Base-by-base conservation (phyloP, 768 basidiomycete species). In the Clitopilus passeckerianus region DNA sequence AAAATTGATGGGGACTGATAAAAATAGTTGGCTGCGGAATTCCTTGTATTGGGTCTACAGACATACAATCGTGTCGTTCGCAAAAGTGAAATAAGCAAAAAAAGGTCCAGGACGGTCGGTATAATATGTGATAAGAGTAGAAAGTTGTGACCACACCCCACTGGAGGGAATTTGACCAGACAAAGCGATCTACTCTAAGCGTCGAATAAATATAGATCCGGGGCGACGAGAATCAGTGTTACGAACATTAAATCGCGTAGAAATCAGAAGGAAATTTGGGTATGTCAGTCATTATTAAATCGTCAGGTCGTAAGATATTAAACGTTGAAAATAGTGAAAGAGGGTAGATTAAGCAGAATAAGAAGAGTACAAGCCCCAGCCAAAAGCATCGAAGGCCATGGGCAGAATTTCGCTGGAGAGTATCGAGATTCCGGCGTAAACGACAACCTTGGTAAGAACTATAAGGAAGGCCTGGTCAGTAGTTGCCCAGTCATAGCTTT, bases 361-460 rank as follows among this genome's bases (percentile, higher is more conserved):
- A 10, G 46, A 77, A 3, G 74, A 75, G 15, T 70, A 72, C 18
- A 87, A 77, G 22, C 90, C 90, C 86, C 85, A 89, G 1, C 86
- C 89, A 6, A 90, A 64, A 1, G 82, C 56, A 64, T 89, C 85
- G 64, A 91, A 93, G 65, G 84, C 69, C 12, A 87, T 73, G 0
- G 93, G 93, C 33, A 88, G 75, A 0, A 76, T 71, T 63, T 89
- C 85, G 14, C 75, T 71, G 1, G 87, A 83, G 10, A 95, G 67
- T 12, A 89, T 71, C 0, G 83, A 93, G 60, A 98, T 96, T 0
- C 95, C 95, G 55, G 83, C 80, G 69, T 98, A 96, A 5, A 95
- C 94, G 46, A 93, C 85, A 12, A 95, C 86, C 75, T 95, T 95
- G 24, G 93, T 95, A 61, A 95, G 72, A 7, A 95, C 93, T 93